Evolutionary conservation across 2,329 filamentous ascomycete genomes (phyloP), one percentile per base, ranked within the genome.

Genomic region (Laburnicola sp.): DNA sequence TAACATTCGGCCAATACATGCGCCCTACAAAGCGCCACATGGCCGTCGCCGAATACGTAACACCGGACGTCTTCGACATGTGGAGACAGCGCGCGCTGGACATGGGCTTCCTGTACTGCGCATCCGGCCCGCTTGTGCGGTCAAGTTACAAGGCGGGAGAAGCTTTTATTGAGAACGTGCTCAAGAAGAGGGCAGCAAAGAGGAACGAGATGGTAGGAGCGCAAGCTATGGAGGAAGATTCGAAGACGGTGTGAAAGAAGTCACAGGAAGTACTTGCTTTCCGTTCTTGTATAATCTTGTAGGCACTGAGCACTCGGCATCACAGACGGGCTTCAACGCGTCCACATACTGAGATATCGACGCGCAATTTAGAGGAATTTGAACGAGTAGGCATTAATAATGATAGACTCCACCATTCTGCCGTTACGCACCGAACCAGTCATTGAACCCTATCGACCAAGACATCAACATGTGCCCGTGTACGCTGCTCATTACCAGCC

Each of bases 1-100:
- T 99, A 51, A 99, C 94, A 0, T 99, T 99, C 63, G 94, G 94
- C n/a, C 94, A 99, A 78, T 99, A 99, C 79, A 99, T 99, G 94
- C 89, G 93, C 8, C 94, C 94, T 1, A 99, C 94, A 3, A 99
- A 97, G 80, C 85, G 93, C 38, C 94, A 99, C 74, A 93, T 99
- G 84, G 87, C 96, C 74, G 94, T 99, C 28, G 88, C 96, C 68
- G 91, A 93, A 73, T 99, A 99, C 72, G 84, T 99, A 40, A 93
- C 91, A 0, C 94, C 94, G 0, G 89, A 88, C 55, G 86, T 87
- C 56, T 99, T 99, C 69, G 93, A 97, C 69, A 78, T 88, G 66
- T 99, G 94, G 94, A 84, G 89, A 54, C 84, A 91, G 76, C 85
- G 91, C 45, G 93, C 94, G 34, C 80, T 97, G 39, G 91, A 97